Evolutionary conservation across 179 eudicot species (phyloP).

Genomic region (Spinacia oleracea): DNA sequence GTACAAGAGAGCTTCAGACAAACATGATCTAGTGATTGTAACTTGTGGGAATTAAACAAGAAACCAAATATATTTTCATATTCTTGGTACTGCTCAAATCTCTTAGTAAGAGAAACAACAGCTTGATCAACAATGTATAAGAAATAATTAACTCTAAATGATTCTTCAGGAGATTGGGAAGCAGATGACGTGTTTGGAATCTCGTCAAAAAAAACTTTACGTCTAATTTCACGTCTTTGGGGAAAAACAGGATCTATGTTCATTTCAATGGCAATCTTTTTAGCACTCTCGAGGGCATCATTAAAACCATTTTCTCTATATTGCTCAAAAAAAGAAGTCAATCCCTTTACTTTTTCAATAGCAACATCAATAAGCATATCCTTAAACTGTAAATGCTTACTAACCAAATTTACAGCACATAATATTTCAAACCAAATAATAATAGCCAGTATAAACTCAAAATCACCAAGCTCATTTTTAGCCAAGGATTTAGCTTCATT

Average conservation of each 20-base stretch:
- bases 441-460: background rate
- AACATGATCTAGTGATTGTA: background rate
- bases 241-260: background rate
- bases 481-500: background rate
- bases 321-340: background rate
- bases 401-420: background rate
- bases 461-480: background rate
- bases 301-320: background rate
- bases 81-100: background rate
- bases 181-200: too few relatives aligned
- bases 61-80: conserved; percentile 2
- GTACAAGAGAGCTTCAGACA: background rate
- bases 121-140: too few relatives aligned
- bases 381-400: background rate
- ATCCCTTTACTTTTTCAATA: too few relatives aligned
- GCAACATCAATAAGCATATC: background rate
- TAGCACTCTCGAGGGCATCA: background rate
- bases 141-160: too few relatives aligned
- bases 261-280: background rate
- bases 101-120: background rate
- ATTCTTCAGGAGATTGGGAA: too few relatives aligned
- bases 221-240: background rate
- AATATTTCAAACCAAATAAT: background rate
- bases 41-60: background rate
- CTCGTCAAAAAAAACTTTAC: too few relatives aligned